Conservation (phyloP, 805 yeast genomes). For the Yamadazyma endophytica region DNA sequence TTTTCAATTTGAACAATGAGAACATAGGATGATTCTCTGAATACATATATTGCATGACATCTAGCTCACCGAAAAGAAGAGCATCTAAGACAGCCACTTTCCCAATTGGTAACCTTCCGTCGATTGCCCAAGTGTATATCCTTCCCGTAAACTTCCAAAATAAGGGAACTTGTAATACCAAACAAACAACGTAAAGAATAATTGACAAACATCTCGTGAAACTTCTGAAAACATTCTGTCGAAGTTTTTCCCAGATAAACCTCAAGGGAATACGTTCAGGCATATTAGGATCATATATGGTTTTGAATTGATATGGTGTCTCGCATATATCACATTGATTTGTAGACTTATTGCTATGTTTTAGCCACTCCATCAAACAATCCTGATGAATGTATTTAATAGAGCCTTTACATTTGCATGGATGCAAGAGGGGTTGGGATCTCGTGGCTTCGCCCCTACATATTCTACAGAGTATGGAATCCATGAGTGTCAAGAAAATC, state of each 20-base stretch:
- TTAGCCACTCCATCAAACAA: conserved; percentile 85
- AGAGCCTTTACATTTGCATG: conserved; percentile 92
- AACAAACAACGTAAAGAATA: conserved; percentile 36
- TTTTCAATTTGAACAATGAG: conserved; percentile 15
- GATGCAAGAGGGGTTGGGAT: conserved; percentile 78
- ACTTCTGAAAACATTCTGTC: conserved; percentile 12
- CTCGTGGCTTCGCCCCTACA: conserved; percentile 88
- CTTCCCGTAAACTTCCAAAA: conserved; percentile 55
- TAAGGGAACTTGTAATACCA: conserved; percentile 52
- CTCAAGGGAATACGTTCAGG: conserved; percentile 58
- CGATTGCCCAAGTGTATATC: conserved; percentile 52
- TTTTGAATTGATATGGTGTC: conserved; percentile 62
- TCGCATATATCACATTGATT: conserved; percentile 85
- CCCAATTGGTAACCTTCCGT: conserved; percentile 43
- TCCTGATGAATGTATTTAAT: conserved; percentile 92
- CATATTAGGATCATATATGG: conserved; percentile 61
- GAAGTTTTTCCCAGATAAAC: conserved; percentile 41
- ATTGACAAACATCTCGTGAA: conserved; percentile 18
- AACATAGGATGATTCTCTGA: conserved; percentile 7
- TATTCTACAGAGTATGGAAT: conserved; percentile 66
- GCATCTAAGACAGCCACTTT: conserved; percentile 26
- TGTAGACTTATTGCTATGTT: conserved; percentile 56
- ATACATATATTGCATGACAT: conserved; percentile 6
- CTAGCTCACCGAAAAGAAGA: conserved; percentile 35
- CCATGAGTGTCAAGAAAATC: not conserved